A percentile compares a stretch with the other conserved stretches of the same genome.
phyloP scores from a whole-genome alignment of 1,284 basidiomycete species.

The Ganoderma multipileum region DNA sequence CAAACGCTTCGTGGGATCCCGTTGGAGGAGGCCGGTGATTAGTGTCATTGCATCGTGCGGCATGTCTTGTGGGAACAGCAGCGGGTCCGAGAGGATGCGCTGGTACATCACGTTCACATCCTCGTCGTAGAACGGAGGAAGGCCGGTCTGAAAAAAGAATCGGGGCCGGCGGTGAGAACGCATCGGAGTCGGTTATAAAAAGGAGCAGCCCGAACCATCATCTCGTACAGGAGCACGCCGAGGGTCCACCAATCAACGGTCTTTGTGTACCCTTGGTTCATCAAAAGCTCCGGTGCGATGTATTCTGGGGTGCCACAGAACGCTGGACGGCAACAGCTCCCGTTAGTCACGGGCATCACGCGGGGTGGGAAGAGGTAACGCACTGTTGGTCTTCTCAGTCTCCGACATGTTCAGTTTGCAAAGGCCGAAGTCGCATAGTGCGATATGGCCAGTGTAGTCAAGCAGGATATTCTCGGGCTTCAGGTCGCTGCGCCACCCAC shows the following conservation, averaged over 20 bases:
- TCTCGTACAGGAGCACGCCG: conserved; percentile 97
- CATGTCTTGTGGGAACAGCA: conserved; percentile 94
- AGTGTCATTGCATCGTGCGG: conserved; percentile 88
- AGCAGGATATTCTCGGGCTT: conserved; percentile 98
- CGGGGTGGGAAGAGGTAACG: conserved; percentile 36
- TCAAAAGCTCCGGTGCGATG: conserved; percentile 93
- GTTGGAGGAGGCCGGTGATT: conserved; percentile 87
- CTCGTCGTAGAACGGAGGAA: conserved; percentile 99
- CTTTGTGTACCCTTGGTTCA: conserved; percentile 98
- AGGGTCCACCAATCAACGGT: conserved; percentile 99
- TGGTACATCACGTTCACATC: conserved; percentile 99
- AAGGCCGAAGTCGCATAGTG: conserved; percentile 97
- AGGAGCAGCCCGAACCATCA: conserved; percentile 74
- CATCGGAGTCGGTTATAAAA: neutral
- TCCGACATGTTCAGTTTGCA: conserved; percentile 99
- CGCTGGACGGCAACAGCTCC: conserved; percentile 55
- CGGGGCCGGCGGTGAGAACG: conserved; percentile 1
- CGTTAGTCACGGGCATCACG: neutral
- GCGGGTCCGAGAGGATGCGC: conserved; percentile 93
- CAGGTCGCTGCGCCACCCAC: conserved; percentile 70
- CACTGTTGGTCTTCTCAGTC: conserved; percentile 97
- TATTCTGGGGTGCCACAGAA: conserved; percentile 99
- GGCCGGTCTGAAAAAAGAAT: conserved; percentile 70
- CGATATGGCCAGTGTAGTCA: conserved; percentile 98
- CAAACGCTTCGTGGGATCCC: conserved; percentile 87